Evolutionary conservation across 1,284 basidiomycete genomes (phyloP), one percentile per base, ranked within the genome.

Genomic region (Cryptococcus sp.): DNA sequence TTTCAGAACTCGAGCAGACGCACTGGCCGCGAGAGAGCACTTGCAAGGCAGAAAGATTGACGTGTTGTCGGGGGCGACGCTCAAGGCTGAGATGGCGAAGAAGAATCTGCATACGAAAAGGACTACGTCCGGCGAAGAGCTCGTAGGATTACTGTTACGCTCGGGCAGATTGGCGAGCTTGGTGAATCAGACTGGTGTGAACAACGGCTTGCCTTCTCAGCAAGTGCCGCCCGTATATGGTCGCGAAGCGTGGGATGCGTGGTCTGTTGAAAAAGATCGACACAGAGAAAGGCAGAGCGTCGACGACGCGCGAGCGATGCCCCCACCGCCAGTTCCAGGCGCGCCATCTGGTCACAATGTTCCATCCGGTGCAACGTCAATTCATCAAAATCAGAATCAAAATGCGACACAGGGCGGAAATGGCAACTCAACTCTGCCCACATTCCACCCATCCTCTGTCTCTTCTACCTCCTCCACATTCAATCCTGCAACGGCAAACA

Each of bases 21-120:
- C 95, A 0, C 76, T 97, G 0, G 86, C 87, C 15, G 95, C 96
- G 10, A 83, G 91, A 26, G 95, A 99, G 70, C 83, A 87, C 6
- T 81, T 99, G 7, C 93, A 96, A 74, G 94, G 95, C 2, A 84
- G 89, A 52, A 85, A 91, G 54, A 89, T 99, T 37, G 95, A 98
- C 72, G 85, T 89, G n/a, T 89, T 98, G 74, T 93, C 93, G 67
- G 93, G 93, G 10, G 88, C 90, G 7, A 89, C 95, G 1, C 79
- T 99, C 52, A 99, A 98, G 78, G 95, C 95, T 17, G 96, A 99
- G 80, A 97, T 99, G 92, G 95, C 95, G 40, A 99, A 99, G 86
- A 99, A 99, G 85, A 98, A 99, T 73, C 78, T 99, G 46, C 95
- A 99, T 75, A 96, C 93, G 22, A 94, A 93, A 79, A 83, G 91